These are phyloP conservation scores for Ophiosphaerella korrae DNA, from an alignment of 2,329 filamentous ascomycete species.

Conservation along the genomic window DNA sequence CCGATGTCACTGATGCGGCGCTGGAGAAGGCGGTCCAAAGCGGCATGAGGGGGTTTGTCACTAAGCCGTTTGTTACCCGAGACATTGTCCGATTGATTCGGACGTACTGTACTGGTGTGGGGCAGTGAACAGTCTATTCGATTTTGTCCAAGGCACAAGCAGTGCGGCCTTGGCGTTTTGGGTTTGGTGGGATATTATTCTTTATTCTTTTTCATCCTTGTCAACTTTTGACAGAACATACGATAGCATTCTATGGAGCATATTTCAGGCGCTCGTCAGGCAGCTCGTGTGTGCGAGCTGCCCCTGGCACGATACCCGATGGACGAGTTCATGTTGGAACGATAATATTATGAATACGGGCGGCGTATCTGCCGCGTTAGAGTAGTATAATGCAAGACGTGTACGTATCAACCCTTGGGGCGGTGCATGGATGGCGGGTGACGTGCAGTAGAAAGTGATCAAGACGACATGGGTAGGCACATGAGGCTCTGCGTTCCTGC, in stretches of 20 bases:
- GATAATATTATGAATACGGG: background rate
- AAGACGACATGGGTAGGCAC: background rate
- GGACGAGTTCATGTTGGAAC: slow-evolving; percentile 4
- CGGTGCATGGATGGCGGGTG: too few relatives aligned
- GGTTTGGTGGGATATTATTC: background rate
- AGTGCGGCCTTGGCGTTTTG: too few relatives aligned
- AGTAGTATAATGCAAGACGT: background rate
- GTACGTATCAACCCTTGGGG: too few relatives aligned
- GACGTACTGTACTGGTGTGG: slow-evolving; percentile 48
- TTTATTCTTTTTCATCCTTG: background rate
- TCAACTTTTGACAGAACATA: slow-evolving; percentile 7
- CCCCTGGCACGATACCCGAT: slow-evolving; percentile 8
- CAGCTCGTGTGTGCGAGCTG: background rate
- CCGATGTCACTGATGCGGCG: slow-evolving; percentile 69
- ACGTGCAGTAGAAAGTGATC: too few relatives aligned
- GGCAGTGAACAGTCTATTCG: slow-evolving; percentile 1
- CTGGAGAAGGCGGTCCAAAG: slow-evolving; percentile 64
- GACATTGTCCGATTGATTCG: slow-evolving; percentile 66
- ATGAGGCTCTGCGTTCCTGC: slow-evolving; percentile 4
- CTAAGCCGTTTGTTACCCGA: slow-evolving; percentile 68
- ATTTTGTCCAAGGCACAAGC: background rate
- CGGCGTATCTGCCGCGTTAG: background rate
- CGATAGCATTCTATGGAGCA: slow-evolving; percentile 7
- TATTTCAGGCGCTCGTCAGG: slow-evolving; percentile 8
- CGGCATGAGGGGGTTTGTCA: slow-evolving; percentile 72